Conservation (phyloP, 805 yeast species). For the Wickerhamomyces sydowiorum region DNA sequence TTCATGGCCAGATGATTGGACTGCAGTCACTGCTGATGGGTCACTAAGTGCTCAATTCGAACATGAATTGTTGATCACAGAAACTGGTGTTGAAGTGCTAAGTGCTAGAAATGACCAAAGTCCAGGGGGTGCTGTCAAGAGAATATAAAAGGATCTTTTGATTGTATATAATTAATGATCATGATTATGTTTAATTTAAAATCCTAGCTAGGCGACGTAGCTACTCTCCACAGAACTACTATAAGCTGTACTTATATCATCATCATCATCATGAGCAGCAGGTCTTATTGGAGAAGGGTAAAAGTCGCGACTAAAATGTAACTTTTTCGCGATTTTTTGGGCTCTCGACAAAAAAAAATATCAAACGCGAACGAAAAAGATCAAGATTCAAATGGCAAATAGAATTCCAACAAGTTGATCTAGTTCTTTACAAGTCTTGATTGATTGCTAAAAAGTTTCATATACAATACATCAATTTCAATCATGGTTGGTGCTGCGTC, state of each 20-base stretch:
- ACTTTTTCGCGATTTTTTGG: not conserved
- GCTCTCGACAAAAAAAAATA: no score
- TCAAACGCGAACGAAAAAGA: not conserved
- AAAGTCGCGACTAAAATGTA: not conserved
- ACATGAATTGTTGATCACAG: conserved; percentile 89
- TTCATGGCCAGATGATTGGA: conserved; percentile 98
- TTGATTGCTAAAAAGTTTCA: no score
- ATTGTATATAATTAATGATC: no score
- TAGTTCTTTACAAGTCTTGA: no score
- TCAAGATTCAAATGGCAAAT: not conserved
- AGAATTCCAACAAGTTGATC: no score
- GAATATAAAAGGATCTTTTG: no score
- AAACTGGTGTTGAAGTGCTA: conserved; percentile 85
- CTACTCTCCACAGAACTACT: no score
- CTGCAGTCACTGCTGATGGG: conserved; percentile 88
- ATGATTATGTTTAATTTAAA: not conserved
- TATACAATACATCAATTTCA: not conserved
- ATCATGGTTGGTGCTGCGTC: not conserved
- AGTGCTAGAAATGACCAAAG: conserved; percentile 74
- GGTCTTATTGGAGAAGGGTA: not conserved
- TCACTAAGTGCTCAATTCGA: conserved; percentile 90
- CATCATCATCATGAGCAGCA: no score
- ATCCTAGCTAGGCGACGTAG: not conserved
- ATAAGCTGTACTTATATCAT: no score
- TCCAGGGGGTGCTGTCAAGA: conserved; percentile 81